phyloP scores from a whole-genome alignment of 768 basidiomycete genomes.

The Dioszegia hungarica region DNA sequence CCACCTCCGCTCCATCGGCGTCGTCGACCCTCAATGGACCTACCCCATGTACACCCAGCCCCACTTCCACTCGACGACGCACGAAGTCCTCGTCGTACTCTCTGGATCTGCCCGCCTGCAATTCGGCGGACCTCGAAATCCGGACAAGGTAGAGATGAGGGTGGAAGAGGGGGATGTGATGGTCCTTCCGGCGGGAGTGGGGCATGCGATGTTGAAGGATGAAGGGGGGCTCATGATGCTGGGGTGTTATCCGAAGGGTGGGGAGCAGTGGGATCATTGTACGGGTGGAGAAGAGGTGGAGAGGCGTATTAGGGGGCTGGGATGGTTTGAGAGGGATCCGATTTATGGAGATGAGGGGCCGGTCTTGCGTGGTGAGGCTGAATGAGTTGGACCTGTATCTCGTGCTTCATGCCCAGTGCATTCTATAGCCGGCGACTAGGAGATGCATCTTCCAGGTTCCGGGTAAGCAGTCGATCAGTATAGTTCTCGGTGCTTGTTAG shows the following conservation, averaged over 20 bases:
- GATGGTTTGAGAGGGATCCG: constrained; percentile 52
- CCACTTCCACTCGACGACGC: constrained; percentile 53
- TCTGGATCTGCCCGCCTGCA: constrained; percentile 49
- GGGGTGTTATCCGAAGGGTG: constrained; percentile 50
- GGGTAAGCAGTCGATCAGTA: no score
- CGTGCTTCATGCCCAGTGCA: no score
- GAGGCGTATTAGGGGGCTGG: constrained; percentile 39
- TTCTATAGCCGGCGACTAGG: no score
- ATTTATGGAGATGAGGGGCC: constrained; percentile 52
- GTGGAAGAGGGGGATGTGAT: constrained; percentile 52
- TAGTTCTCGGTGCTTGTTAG: no score
- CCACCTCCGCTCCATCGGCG: constrained; percentile 48
- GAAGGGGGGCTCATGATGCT: constrained; percentile 51
- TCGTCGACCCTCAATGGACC: constrained; percentile 51
- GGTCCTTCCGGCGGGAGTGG: constrained; percentile 52
- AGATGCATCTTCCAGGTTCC: no score
- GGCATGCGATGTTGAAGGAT: constrained; percentile 49
- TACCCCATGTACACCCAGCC: constrained; percentile 52
- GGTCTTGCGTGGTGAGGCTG: background rate
- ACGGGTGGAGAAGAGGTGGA: constrained; percentile 45
- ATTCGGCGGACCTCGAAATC: constrained; percentile 52
- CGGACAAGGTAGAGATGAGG: constrained; percentile 43
- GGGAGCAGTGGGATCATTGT: constrained; percentile 51
- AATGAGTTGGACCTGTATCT: background rate
- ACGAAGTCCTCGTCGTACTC: constrained; percentile 51